phyloP scores from a whole-genome alignment of 345 rosid species.

The Aquilaria sinensis region DNA sequence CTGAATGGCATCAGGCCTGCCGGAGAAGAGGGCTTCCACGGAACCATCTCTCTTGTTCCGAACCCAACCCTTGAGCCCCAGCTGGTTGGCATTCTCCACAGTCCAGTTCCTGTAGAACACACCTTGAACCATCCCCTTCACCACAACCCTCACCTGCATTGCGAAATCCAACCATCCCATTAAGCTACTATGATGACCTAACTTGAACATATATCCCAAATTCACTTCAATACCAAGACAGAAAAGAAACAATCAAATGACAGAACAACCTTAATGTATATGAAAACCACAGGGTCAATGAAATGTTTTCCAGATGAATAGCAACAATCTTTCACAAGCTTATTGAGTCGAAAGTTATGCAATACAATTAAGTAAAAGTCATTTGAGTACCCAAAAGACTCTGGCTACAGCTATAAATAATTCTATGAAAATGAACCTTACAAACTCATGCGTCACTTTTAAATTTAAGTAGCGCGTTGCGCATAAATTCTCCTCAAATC shows the following conservation, averaged over 20 bases:
- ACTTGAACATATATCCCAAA: neutral
- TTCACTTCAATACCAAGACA: neutral
- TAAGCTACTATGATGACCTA: neutral
- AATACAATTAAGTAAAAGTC: too few relatives aligned
- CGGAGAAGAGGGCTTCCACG: constrained; percentile 83
- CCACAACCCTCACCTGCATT: constrained; percentile 56
- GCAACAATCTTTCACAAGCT: neutral
- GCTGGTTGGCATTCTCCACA: constrained; percentile 57
- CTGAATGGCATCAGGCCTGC: constrained; percentile 46
- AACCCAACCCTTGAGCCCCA: constrained; percentile 91
- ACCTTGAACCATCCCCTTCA: constrained; percentile 90
- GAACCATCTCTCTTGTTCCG: constrained; percentile 84
- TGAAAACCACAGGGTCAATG: too few relatives aligned
- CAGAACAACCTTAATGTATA: too few relatives aligned
- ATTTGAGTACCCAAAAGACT: too few relatives aligned
- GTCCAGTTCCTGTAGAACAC: constrained; percentile 93
- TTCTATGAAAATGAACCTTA: too few relatives aligned
- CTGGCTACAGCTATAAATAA: too few relatives aligned
- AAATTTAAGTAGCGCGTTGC: too few relatives aligned
- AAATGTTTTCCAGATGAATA: neutral
- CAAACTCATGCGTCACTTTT: too few relatives aligned
- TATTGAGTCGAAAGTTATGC: neutral
- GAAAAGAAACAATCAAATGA: neutral
- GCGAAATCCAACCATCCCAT: constrained; percentile 8
- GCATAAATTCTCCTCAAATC: too few relatives aligned